Base-by-base conservation (phyloP, 2,329 filamentous ascomycete genomes). In the Pseudocercospora cruenta region DNA sequence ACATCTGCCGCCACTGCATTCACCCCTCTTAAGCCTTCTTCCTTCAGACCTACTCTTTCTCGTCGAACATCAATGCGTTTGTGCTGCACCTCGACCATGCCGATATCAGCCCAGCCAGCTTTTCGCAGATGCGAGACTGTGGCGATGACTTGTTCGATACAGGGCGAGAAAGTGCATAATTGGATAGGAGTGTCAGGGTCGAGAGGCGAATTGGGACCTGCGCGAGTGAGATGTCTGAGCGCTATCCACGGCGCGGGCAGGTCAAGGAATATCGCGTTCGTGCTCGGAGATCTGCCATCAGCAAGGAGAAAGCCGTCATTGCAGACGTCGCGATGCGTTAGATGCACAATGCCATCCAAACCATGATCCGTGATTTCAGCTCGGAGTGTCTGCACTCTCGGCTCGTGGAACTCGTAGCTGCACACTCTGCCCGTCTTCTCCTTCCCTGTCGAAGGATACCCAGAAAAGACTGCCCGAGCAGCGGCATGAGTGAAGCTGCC, bases 141-240 rank as follows among this genome's bases (percentile, higher is more conserved):
- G 63, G 89, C 88, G 61, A 91, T 93, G 22, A 96, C 94, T 81
- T 99, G 95, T 80, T 99, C 95, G 70, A 99, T 96, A 79, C 95
- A 99, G 0, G 95, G 95, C 1, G 91, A 96, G 81, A 99, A 99
- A 0, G 93, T 96, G 82, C 95, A 99, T 62, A 99, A 86, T 75
- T 95, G 86, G 1, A 90, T 87, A 4, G 90, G 86, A 49, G 87
- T 85, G n/a, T 85, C 84, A 0, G 92, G 88, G 71, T 95, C 90
- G 10, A 98, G 84, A 0, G 87, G 84, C 0, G 85, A 85, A 45
- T 70, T 70, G 24, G 74, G 68, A 9, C 59, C 64, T 14, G 67
- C 71, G 72, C 91, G 84, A 0, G 89, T 88, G n/a, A 95, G 83
- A 73, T 94, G 90, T 49, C 87, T 89, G 33, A 95, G 82, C 2